A percentile compares a stretch with the other conserved stretches of the same genome.
Evolutionary conservation across 306 rosid species (phyloP).

Genomic region (Quercus ilex): DNA sequence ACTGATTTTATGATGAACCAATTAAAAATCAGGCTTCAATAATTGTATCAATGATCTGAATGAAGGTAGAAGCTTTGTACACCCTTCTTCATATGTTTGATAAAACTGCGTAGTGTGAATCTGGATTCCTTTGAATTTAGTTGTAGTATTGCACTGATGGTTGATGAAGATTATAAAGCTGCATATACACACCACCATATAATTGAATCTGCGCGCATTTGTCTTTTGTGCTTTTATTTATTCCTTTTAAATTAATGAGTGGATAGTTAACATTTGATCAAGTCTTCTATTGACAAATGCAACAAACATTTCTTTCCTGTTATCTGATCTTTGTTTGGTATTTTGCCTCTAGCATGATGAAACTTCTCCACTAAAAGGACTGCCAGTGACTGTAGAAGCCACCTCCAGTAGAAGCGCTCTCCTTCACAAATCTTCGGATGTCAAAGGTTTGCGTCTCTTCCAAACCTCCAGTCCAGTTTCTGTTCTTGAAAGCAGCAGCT

Average conservation of each 20-base stretch:
- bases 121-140: neutral
- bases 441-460: slow-evolving; percentile 39
- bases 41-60: neutral
- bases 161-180: neutral
- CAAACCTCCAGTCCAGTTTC: slow-evolving; percentile 71
- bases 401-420: slow-evolving; percentile 25
- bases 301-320: neutral
- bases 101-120: neutral
- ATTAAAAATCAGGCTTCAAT: neutral
- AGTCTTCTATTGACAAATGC: neutral
- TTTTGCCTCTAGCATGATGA: slow-evolving; percentile 23
- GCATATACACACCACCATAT: neutral
- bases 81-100: neutral
- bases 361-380: slow-evolving; percentile 1
- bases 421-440: slow-evolving; percentile 22
- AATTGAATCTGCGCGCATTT: neutral
- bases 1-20: neutral
- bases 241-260: neutral
- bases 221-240: neutral
- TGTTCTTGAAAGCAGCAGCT: slow-evolving; percentile 62
- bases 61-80: neutral
- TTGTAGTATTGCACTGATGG: neutral
- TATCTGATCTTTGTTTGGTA: neutral
- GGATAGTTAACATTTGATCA: neutral
- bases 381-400: slow-evolving; percentile 27